phyloP scores from a whole-genome alignment of 805 yeast species.

The Yarrowia deformans region DNA sequence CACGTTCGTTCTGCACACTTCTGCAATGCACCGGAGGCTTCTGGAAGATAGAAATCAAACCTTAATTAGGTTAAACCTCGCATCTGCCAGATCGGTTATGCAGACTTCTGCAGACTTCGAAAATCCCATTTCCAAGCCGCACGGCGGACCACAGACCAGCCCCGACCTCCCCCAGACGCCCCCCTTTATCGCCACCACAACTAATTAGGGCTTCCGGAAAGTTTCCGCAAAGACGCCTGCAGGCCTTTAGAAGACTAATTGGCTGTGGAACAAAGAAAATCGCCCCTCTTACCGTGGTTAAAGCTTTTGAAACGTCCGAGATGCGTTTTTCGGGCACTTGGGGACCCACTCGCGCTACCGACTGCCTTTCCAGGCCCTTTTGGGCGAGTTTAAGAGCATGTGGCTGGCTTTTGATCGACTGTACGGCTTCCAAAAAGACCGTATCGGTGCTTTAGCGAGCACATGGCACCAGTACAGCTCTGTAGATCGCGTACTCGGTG shows the following conservation, averaged over 20 bases:
- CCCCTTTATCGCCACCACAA: neutral
- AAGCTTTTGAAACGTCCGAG: too few relatives aligned
- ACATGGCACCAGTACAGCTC: neutral
- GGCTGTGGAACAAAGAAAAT: neutral
- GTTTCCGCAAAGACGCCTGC: neutral
- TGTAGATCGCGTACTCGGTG: too few relatives aligned
- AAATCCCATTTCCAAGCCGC: conserved; percentile 2
- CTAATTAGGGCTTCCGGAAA: neutral
- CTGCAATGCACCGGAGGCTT: conserved; percentile 15
- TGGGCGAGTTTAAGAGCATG: neutral
- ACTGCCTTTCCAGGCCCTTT: neutral
- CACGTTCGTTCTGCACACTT: neutral
- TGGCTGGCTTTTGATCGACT: neutral
- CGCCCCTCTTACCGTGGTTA: neutral
- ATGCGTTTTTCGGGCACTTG: neutral
- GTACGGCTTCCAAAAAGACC: neutral
- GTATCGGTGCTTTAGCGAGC: neutral
- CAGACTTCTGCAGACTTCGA: neutral
- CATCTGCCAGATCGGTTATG: conserved; percentile 1
- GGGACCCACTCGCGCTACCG: neutral
- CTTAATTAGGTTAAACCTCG: neutral
- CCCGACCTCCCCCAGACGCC: too few relatives aligned
- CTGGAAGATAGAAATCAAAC: neutral
- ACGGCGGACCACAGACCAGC: conserved; percentile 7
- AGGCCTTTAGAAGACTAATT: neutral